Evolutionary conservation across 2,329 filamentous ascomycete genomes (phyloP), one percentile per base, ranked within the genome.

Genomic region (Hysterium pulicare): DNA sequence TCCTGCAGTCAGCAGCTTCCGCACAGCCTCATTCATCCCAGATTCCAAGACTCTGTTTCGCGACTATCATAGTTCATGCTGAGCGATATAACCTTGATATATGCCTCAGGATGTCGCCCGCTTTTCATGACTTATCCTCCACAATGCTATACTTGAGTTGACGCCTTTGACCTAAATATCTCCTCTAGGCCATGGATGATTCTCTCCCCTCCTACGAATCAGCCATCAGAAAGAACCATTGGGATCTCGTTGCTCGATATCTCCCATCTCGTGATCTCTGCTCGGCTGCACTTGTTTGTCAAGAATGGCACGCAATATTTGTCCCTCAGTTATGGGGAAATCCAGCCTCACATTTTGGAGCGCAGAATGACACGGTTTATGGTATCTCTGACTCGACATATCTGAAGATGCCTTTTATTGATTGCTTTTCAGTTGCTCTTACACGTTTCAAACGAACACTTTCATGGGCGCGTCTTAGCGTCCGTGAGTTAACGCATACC

Each of bases 271-370:
- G 71, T 22, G 76, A 80, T 44, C 69, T 83, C 4, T 81, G 76
- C 48, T 70, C 77, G 19, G 73, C 72, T 6, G 74, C 75, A 4
- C 61, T 81, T 21, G 79, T 82, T 7, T 80, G 74, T 51, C 73
- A 66, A 41, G 66, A 69, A 67, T 82, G 79, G 78, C 76, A 82
- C 53, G 54, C 64, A 21, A 73, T 76, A n/a, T 82, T 82, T 50
- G 71, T 74, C 40, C 77, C 77, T 2, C 73, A 77, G 48, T 69
- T 83, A 1, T 83, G 80, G 80, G 79, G 79, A 13, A 76, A 78
- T 53, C 80, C 80, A 16, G 78, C 79, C 0, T 81, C 78, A 7
- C 79, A 83, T 58, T 83, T 83, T 55, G 77, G 76, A 22, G 70
- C 71, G 2, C 72, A 81, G 39, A 78, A 82, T 53, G 79, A 82